Conservation (phyloP, 2,329 filamentous ascomycete species). For the Stagonosporopsis rhizophila region DNA sequence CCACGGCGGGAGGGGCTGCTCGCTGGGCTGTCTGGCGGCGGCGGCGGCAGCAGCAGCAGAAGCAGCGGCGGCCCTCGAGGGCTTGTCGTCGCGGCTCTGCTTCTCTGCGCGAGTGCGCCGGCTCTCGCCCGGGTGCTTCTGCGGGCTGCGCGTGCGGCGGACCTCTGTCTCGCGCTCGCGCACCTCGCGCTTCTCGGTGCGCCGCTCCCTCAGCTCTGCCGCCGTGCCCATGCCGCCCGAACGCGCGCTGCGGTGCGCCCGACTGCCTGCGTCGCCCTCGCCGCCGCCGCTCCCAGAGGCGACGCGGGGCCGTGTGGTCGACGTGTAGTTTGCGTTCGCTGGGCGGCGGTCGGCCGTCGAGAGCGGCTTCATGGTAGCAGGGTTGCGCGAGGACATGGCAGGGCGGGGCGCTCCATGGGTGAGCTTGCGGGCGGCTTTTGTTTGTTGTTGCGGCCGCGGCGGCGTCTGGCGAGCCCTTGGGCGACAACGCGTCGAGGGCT, state of each 20-base stretch:
- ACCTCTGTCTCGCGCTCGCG: slow-evolving; percentile 46
- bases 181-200: slow-evolving; percentile 47
- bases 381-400: slow-evolving; percentile 46
- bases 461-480: slow-evolving; percentile 11
- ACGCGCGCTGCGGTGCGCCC: slow-evolving; percentile 41
- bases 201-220: slow-evolving; percentile 36
- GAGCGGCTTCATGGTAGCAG: slow-evolving; percentile 38
- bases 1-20: slow-evolving; percentile 63
- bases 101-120: slow-evolving; percentile 43
- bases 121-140: slow-evolving; percentile 35
- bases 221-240: slow-evolving; percentile 30
- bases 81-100: slow-evolving; percentile 43
- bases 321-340: slow-evolving; percentile 41
- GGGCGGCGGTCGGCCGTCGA: slow-evolving; percentile 43
- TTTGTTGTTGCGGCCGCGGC: slow-evolving; percentile 27
- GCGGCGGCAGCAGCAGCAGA: too few species aligned
- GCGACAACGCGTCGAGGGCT: slow-evolving; percentile 15
- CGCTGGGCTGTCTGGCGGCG: slow-evolving; percentile 24
- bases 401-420: slow-evolving; percentile 37
- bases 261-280: slow-evolving; percentile 39
- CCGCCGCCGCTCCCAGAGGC: slow-evolving; percentile 33
- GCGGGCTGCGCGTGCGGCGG: slow-evolving; percentile 45
- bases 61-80: slow-evolving; percentile 25
- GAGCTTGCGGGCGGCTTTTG: slow-evolving; percentile 21
- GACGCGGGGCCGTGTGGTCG: slow-evolving; percentile 48